Conservation (phyloP, 371 early-diverging fungal genomes). For the Circinella umbellata region DNA sequence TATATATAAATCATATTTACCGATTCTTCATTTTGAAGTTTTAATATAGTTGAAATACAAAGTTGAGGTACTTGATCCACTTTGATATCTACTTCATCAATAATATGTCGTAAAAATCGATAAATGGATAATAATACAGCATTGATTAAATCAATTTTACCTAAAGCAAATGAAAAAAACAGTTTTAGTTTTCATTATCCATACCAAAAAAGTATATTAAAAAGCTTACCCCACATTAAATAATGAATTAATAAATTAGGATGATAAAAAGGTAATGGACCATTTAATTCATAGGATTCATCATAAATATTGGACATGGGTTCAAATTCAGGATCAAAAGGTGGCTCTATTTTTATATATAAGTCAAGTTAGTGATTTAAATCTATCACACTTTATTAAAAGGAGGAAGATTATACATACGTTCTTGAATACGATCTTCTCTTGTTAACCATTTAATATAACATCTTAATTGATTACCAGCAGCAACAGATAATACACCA, state of each 20-base stretch:
- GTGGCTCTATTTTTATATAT: slow-evolving; percentile 8
- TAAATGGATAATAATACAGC: slow-evolving; percentile 58
- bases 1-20: background rate
- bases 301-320: slow-evolving; percentile 62
- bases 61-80: slow-evolving; percentile 54
- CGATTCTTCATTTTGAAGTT: slow-evolving; percentile 53
- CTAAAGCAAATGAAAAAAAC: slow-evolving; percentile 29
- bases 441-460: slow-evolving; percentile 72
- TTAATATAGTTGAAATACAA: slow-evolving; percentile 53
- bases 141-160: slow-evolving; percentile 72
- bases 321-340: slow-evolving; percentile 36
- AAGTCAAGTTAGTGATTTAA: background rate
- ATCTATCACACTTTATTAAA: no score
- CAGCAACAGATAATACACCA: slow-evolving; percentile 68
- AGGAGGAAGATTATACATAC: slow-evolving; percentile 17
- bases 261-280: slow-evolving; percentile 77
- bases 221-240: slow-evolving; percentile 74
- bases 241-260: slow-evolving; percentile 77
- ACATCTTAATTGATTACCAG: slow-evolving; percentile 59
- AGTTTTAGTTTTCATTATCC: background rate
- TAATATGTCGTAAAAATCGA: slow-evolving; percentile 49
- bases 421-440: slow-evolving; percentile 39
- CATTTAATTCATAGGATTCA: slow-evolving; percentile 57
- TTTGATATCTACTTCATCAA: slow-evolving; percentile 48
- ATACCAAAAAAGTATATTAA: background rate